A percentile compares a stretch with the other conserved stretches of the same genome.
Conservation (phyloP, 2,329 filamentous ascomycete species). For the Lasiodiplodia citricola region DNA sequence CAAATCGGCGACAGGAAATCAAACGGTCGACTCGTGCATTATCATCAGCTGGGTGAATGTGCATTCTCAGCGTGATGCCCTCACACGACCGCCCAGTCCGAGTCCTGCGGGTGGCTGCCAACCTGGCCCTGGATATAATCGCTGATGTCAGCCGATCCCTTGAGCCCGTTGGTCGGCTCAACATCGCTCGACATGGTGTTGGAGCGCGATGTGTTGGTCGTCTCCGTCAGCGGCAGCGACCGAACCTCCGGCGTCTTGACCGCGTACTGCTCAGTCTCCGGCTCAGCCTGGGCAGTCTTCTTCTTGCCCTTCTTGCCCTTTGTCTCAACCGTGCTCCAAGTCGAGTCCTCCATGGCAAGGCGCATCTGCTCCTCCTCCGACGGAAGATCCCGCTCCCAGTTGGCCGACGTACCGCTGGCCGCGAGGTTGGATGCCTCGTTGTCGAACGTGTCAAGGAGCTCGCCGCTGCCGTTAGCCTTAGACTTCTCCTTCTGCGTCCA, state of each 20-base stretch:
- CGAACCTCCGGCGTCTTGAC: slow-evolving; percentile 42
- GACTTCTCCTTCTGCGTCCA: slow-evolving; percentile 53
- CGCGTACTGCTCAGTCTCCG: slow-evolving; percentile 32
- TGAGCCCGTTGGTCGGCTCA: slow-evolving; percentile 14
- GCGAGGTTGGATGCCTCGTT: slow-evolving; percentile 43
- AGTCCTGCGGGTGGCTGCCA: slow-evolving; percentile 41
- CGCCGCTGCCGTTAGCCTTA: slow-evolving; percentile 31
- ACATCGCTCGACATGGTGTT: slow-evolving; percentile 26
- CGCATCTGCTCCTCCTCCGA: slow-evolving; percentile 68
- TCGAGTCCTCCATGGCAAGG: slow-evolving; percentile 57
- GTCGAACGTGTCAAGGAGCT: slow-evolving; percentile 59
- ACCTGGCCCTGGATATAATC: slow-evolving; percentile 20
- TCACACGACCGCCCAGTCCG: slow-evolving; percentile 49
- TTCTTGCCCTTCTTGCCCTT: slow-evolving; percentile 61
- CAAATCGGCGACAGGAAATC: slow-evolving; percentile 3
- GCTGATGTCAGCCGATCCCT: slow-evolving; percentile 20
- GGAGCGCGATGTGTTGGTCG: slow-evolving; percentile 25
- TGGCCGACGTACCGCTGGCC: slow-evolving; percentile 47
- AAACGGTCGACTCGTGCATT: slow-evolving; percentile 4
- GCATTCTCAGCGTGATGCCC: not conserved
- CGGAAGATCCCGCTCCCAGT: slow-evolving; percentile 55
- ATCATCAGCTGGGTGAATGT: not conserved
- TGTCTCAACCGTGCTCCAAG: slow-evolving; percentile 66
- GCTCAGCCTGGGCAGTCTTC: slow-evolving; percentile 45
- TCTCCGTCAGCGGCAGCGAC: slow-evolving; percentile 45